A percentile compares a stretch with the other conserved stretches of the same genome.
Conservation (phyloP, 2,329 filamentous ascomycete species). For the Penicillium sp. region DNA sequence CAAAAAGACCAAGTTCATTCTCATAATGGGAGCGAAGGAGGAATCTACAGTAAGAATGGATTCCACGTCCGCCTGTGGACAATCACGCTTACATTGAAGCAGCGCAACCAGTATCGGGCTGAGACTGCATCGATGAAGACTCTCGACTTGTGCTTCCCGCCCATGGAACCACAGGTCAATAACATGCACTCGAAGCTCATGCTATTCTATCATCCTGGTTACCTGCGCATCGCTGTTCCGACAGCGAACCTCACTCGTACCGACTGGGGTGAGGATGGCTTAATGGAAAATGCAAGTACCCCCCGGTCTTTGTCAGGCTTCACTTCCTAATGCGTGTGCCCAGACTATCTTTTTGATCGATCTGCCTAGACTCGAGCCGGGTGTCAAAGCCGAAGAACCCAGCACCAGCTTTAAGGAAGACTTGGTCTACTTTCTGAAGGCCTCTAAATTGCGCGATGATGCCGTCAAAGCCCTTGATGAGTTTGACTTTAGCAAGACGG, state of each 20-base stretch:
- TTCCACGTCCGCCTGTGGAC: not conserved
- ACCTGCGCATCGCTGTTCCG: constrained; percentile 79
- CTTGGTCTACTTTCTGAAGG: constrained; percentile 68
- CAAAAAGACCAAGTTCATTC: constrained; percentile 61
- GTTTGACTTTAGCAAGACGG: constrained; percentile 80
- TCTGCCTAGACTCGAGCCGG: constrained; percentile 57
- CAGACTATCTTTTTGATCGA: constrained; percentile 90
- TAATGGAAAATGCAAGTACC: constrained; percentile 75
- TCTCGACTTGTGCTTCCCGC: constrained; percentile 75
- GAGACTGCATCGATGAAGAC: constrained; percentile 50
- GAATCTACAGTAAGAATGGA: constrained; percentile 42
- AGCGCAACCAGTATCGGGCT: constrained; percentile 41
- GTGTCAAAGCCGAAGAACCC: constrained; percentile 29
- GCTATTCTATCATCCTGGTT: constrained; percentile 73
- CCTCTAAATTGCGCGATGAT: constrained; percentile 64
- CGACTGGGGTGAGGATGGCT: constrained; percentile 80
- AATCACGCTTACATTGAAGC: not conserved
- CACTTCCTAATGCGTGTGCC: constrained; percentile 12
- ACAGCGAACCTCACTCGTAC: constrained; percentile 82
- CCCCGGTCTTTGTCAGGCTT: not conserved
- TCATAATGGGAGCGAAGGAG: constrained; percentile 63
- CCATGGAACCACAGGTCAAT: constrained; percentile 69
- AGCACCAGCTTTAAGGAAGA: constrained; percentile 67
- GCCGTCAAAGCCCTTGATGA: constrained; percentile 68
- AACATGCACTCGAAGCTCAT: constrained; percentile 96